Base-by-base conservation (phyloP, 1,284 basidiomycete genomes). In the Trichosporon asahii region DNA sequence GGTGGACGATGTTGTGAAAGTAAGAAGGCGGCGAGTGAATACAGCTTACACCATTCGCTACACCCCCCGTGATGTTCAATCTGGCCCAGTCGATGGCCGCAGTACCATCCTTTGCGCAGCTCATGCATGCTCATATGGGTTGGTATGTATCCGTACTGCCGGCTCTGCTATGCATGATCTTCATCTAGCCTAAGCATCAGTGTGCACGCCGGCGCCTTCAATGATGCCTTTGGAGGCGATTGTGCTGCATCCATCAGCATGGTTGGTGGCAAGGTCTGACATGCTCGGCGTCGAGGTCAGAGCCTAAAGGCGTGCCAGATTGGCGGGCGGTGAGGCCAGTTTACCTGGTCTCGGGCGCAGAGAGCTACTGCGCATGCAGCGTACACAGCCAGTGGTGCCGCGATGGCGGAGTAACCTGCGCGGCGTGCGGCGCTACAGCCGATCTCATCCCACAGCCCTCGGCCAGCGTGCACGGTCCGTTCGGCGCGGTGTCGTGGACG, bases 1-100 rank as follows among this genome's bases (percentile, higher is more conserved):
- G 18, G 57, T 61, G 57, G 57, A 61, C 57, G 57, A 61, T 61
- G 57, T 61, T 61, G 57, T 61, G 57, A 61, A 61, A 57, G 25
- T 29, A 61, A 61, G 57, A 61, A 31, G 29, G 5, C 27, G 29
- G 27, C 23, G 57, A 31, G 29, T 31, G 29, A 61, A 61, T 61
- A 29, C 27, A 61, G 57, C 15, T 61, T 27, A 25, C 15, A 31
- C 57, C 29, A 31, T 61, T 31, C 57, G 57, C 57, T 31, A 29
- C 49, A n/a, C n/a, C n/a, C n/a, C 21, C 21, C 49, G 49, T 53
- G 23, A 53, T 23, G 21, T 53, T 8, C 15, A 53, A 11, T 33
- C 40, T 44, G 40, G 18, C 15, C 15, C 15, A 8, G 40, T 44
- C 40, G 40, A n/a, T 44, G 40, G 18, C 40, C 18, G 40, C 40